Evolutionary conservation across 768 basidiomycete genomes (phyloP).

Genomic region (Leccinum imitatum): DNA sequence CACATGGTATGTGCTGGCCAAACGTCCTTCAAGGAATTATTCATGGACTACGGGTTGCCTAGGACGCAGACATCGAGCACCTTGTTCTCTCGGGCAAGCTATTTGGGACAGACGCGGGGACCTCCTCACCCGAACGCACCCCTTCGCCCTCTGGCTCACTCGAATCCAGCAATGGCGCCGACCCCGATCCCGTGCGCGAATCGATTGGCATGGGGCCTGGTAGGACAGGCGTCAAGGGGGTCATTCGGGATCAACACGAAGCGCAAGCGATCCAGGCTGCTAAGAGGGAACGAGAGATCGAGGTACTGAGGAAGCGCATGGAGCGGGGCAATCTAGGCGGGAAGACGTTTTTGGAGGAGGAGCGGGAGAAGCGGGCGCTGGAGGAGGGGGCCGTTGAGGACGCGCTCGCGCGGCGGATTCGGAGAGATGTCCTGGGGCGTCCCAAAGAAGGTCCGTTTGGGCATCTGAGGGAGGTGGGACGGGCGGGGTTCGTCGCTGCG

Average conservation of each 20-base stretch:
- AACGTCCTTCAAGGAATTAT: neutral
- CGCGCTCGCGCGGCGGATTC: constrained; percentile 12
- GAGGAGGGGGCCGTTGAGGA: constrained; percentile 28
- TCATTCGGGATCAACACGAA: constrained; percentile 79
- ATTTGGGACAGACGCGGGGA: constrained; percentile 53
- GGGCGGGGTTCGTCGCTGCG: constrained; percentile 68
- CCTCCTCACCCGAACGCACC: constrained; percentile 65
- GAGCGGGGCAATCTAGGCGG: constrained; percentile 65
- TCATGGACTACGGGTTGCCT: constrained; percentile 4
- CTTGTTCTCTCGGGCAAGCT: constrained; percentile 77
- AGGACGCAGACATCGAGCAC: constrained; percentile 59
- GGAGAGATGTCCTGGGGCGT: constrained; percentile 47
- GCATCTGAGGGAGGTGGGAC: constrained; percentile 77
- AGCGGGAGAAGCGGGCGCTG: constrained; percentile 50
- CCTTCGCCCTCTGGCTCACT: constrained; percentile 46
- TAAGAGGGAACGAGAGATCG: constrained; percentile 50
- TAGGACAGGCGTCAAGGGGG: constrained; percentile 85
- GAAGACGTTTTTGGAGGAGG: constrained; percentile 77
- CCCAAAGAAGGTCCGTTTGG: constrained; percentile 62
- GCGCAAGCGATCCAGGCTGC: constrained; percentile 56
- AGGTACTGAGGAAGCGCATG: constrained; percentile 54
- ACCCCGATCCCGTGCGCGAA: constrained; percentile 33
- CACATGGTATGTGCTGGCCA: constrained; percentile 16
- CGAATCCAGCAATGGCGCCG: constrained; percentile 27
- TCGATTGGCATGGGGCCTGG: constrained; percentile 86